Conservation (phyloP, 2,329 filamentous ascomycete genomes). For the Coniochaeta sp. region DNA sequence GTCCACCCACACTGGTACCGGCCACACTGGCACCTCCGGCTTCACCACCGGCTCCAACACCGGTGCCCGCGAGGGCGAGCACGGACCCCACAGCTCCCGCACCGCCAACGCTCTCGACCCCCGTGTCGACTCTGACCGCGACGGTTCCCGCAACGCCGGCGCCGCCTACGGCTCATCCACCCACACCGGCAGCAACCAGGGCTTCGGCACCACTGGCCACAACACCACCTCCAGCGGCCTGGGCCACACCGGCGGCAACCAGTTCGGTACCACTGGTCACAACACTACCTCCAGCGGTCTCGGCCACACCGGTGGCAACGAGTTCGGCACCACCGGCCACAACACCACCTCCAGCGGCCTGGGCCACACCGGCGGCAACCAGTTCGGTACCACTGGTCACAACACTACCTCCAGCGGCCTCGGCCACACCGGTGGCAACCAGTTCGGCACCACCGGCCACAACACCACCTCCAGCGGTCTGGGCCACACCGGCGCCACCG, state of each 20-base stretch:
- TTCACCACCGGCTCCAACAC: conserved; percentile 7
- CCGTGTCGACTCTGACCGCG: conserved; percentile 37
- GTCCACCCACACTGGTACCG: neutral
- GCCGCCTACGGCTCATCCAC: neutral
- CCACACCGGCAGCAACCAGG: conserved; percentile 5
- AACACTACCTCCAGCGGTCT: conserved; percentile 24
- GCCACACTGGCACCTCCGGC: conserved; percentile 30
- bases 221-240: conserved; percentile 27
- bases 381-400: conserved; percentile 14
- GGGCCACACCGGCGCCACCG: conserved; percentile 26
- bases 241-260: conserved; percentile 37
- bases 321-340: conserved; percentile 18
- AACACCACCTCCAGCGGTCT: conserved; percentile 29
- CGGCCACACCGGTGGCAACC: conserved; percentile 32
- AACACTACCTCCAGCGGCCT: conserved; percentile 24
- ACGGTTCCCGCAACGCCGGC: conserved; percentile 17
- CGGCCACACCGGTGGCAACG: conserved; percentile 30
- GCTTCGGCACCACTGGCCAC: conserved; percentile 16
- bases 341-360: conserved; percentile 27
- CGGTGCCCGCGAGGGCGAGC: conserved; percentile 15
- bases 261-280: conserved; percentile 14
- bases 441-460: conserved; percentile 19
- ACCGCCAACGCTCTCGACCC: conserved; percentile 41
- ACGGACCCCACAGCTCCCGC: conserved; percentile 30
- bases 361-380: conserved; percentile 29